phyloP scores from a whole-genome alignment of 805 yeast species.

The Tetrapisispora arboricola region DNA sequence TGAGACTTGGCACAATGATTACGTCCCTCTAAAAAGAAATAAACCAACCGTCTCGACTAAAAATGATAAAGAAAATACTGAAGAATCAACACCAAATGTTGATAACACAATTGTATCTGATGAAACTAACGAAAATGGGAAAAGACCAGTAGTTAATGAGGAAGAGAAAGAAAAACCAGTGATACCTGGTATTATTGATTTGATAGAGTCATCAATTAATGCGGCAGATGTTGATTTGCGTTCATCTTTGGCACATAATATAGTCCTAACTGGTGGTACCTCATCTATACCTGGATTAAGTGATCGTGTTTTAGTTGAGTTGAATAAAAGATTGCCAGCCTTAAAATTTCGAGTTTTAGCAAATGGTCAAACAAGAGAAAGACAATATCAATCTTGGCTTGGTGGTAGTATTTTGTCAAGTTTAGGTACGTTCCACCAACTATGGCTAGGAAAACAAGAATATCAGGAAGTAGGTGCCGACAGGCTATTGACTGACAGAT shows the following conservation, averaged over 20 bases:
- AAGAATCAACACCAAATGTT: slow-evolving; percentile 18
- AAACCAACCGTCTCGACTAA: slow-evolving; percentile 24
- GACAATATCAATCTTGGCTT: slow-evolving; percentile 78
- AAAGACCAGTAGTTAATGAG: slow-evolving; percentile 20
- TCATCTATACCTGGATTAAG: slow-evolving; percentile 74
- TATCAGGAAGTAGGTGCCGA: slow-evolving; percentile 84
- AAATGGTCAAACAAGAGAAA: slow-evolving; percentile 65
- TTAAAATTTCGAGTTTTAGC: slow-evolving; percentile 76
- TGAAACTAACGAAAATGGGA: slow-evolving; percentile 21
- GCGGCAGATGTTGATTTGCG: slow-evolving; percentile 69
- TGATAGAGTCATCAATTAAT: slow-evolving; percentile 47
- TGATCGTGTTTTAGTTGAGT: slow-evolving; percentile 63
- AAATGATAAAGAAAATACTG: slow-evolving; percentile 25
- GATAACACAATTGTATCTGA: slow-evolving; percentile 12
- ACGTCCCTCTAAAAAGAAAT: slow-evolving; percentile 61
- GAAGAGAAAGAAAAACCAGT: not conserved
- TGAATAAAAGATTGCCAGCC: slow-evolving; percentile 66
- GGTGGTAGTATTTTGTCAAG: slow-evolving; percentile 87
- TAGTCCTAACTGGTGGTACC: slow-evolving; percentile 77
- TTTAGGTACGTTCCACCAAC: slow-evolving; percentile 87
- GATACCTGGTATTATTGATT: slow-evolving; percentile 44
- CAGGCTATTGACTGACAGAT: slow-evolving; percentile 67
- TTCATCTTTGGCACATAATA: slow-evolving; percentile 79
- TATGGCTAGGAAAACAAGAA: slow-evolving; percentile 85
- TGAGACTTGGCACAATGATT: slow-evolving; percentile 46